Evolutionary conservation across 306 rosid genomes (phyloP), one percentile per base, ranked within the genome.

Genomic region (Astragalus membranaceus): DNA sequence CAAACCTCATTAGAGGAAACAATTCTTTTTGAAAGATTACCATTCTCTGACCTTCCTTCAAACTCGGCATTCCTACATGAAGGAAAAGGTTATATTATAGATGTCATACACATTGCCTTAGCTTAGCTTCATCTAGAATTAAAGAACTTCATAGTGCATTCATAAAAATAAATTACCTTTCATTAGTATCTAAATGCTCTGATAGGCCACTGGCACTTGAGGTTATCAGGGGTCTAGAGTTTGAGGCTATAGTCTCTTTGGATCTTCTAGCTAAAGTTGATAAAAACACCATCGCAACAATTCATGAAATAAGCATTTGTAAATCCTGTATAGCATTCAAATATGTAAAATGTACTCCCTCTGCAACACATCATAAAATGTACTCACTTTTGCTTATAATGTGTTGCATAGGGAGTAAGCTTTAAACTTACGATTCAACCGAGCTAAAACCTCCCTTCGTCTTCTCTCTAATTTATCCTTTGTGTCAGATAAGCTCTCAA

Each of bases 391-490:
- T 20, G 23, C 23, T 26, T 26, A 26, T 26, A 26, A 26, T 26
- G 30, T 26, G 30, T 26, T 26, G 2, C 30, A 26, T 1, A 26
- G 30, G 30, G 30, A 26, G 13, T 32, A 65, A 51, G 48, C 14
- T 52, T 26, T 17, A 75, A 81, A 78, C 95, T 60, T 69, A 92
- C 95, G 46, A 47, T 90, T 81, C 63, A 81, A 51, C 53, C 96
- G 83, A 1, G 83, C 85, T 29, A 85, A 76, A 70, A 88, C 90
- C 80, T 92, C 98, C 63, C 80, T 86, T 77, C 87, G 85, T 90
- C 98, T 85, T 42, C 88, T 79, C 67, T 90, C 98, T 33, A 93
- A 83, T 70, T 93, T 90, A 63, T 88, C 94, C 84, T 84, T 82
- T 29, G 96, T 87, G 69, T 93, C 96, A 1, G 74, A 33, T 13